phyloP scores from a whole-genome alignment of 2,329 filamentous ascomycete species.

The Gnomoniopsis sp. region DNA sequence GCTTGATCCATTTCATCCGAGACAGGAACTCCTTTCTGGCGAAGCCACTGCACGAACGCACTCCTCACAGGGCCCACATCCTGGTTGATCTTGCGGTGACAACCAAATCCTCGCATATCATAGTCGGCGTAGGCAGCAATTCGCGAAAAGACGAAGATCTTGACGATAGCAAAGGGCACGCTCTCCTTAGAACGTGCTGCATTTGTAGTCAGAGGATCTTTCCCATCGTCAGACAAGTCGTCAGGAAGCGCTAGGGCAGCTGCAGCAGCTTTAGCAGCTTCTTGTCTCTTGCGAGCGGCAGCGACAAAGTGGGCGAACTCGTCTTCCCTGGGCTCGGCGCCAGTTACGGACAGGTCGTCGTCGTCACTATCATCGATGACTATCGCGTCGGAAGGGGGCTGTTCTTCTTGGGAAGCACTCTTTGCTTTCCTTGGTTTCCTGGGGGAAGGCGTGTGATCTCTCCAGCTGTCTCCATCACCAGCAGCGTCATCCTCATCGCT shows the following conservation, averaged over 20 bases:
- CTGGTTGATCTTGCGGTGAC: conserved; percentile 10
- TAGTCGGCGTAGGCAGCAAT: conserved; percentile 44
- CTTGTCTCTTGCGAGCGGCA: conserved; percentile 35
- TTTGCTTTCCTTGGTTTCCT: background rate
- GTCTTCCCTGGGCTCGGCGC: conserved; percentile 30
- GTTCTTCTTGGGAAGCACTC: background rate
- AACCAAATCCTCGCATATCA: conserved; percentile 11
- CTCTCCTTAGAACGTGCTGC: background rate
- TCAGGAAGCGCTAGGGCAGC: conserved; percentile 18
- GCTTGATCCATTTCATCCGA: conserved; percentile 37
- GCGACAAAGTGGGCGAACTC: conserved; percentile 44
- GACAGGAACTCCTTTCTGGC: background rate
- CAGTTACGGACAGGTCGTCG: conserved; percentile 1
- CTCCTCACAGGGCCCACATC: conserved; percentile 7
- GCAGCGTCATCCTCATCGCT: conserved; percentile 22
- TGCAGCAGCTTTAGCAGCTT: conserved; percentile 24
- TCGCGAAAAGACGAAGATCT: conserved; percentile 65
- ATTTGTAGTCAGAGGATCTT: background rate
- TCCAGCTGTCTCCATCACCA: conserved; percentile 14
- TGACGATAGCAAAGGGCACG: conserved; percentile 30
- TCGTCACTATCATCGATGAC: conserved; percentile 21
- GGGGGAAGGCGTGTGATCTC: conserved; percentile 9
- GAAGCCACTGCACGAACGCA: conserved; percentile 1
- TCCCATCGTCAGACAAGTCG: conserved; percentile 18
- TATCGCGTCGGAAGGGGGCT: conserved; percentile 13